Conservation (phyloP, 371 early-diverging fungal species). For the Mortierella polycephala region DNA sequence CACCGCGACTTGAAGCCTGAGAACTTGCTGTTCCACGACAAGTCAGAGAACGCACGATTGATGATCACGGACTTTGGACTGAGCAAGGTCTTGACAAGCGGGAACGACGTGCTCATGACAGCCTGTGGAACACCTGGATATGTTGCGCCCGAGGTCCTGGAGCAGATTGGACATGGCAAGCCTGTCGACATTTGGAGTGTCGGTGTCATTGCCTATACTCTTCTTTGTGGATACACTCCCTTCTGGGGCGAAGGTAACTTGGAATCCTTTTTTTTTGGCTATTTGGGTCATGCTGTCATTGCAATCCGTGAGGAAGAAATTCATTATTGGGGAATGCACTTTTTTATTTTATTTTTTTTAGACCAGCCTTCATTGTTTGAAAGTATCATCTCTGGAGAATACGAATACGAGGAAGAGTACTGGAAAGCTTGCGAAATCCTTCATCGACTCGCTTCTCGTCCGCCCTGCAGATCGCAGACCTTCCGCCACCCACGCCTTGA, state of each 20-base stretch:
- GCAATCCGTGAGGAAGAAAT: not conserved
- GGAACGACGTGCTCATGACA: conserved; percentile 74
- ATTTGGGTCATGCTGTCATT: not conserved
- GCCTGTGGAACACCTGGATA: conserved; percentile 90
- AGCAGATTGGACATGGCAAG: conserved; percentile 72
- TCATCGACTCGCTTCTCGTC: conserved; percentile 79
- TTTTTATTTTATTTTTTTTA: not conserved
- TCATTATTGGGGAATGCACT: not conserved
- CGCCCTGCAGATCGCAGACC: conserved; percentile 73
- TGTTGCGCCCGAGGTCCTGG: conserved; percentile 89
- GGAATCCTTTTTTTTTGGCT: not conserved
- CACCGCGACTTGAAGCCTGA: conserved; percentile 91
- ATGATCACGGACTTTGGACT: conserved; percentile 88
- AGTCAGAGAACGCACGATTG: conserved; percentile 62
- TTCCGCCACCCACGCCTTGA: conserved; percentile 76
- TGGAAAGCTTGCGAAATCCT: conserved; percentile 85
- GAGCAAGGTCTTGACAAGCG: conserved; percentile 75
- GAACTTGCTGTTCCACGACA: conserved; percentile 74
- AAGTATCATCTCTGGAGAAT: conserved; percentile 69
- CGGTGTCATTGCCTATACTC: conserved; percentile 89
- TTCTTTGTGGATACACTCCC: conserved; percentile 88
- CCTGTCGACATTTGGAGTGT: conserved; percentile 90
- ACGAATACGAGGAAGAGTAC: conserved; percentile 82
- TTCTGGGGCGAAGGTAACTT: conserved; percentile 76
- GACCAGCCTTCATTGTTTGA: conserved; percentile 69